phyloP scores from a whole-genome alignment of 768 basidiomycete species.

The Naematelia encephala region DNA sequence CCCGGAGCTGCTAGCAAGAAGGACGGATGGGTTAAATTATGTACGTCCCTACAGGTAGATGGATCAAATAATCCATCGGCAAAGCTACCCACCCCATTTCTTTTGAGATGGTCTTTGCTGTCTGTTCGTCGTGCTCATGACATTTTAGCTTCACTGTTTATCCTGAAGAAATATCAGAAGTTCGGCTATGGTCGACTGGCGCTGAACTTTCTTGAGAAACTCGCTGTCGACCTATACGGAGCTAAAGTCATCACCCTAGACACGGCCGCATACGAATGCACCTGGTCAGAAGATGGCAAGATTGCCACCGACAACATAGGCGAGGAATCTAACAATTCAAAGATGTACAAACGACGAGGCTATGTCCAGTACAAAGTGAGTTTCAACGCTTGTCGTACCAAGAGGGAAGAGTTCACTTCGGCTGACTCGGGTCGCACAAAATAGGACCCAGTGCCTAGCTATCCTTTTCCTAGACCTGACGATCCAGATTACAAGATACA shows the following conservation, averaged over 20 bases:
- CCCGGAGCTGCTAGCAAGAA: conserved; percentile 51
- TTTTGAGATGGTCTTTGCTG: too few relatives aligned
- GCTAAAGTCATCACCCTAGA: conserved; percentile 26
- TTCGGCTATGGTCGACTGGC: conserved; percentile 42
- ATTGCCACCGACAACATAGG: background rate
- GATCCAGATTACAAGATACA: background rate
- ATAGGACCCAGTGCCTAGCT: background rate
- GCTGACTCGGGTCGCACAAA: background rate
- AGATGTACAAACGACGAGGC: conserved; percentile 10
- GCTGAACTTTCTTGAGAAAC: conserved; percentile 24
- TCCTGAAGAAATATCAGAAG: conserved; percentile 52
- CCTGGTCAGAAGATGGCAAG: background rate
- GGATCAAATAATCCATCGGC: conserved; percentile 46
- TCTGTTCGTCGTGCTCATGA: too few relatives aligned
- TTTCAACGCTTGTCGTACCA: background rate
- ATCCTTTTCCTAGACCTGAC: background rate
- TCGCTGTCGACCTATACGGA: conserved; percentile 13
- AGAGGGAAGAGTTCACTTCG: background rate
- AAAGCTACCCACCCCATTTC: too few relatives aligned
- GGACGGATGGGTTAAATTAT: conserved; percentile 5
- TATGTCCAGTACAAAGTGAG: conserved; percentile 7
- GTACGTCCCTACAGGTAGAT: conserved; percentile 8
- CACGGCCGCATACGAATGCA: conserved; percentile 16
- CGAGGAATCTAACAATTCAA: background rate
- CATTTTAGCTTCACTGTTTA: conserved; percentile 44